phyloP scores from a whole-genome alignment of 305 asterid genomes.

The Fraxinus greggii region DNA sequence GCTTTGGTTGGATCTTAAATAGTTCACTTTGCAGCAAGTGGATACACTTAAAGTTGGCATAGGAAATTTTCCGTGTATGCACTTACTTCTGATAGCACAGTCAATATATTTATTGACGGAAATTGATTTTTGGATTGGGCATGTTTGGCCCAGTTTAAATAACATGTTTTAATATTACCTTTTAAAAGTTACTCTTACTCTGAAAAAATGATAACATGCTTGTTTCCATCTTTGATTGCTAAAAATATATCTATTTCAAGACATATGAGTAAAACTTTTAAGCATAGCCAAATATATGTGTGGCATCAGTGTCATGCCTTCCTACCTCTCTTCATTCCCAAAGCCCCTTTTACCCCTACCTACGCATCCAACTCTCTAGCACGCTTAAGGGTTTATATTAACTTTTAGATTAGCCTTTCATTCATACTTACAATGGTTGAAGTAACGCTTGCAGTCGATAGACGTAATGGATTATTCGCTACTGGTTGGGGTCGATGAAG shows the following conservation, averaged over 20 bases:
- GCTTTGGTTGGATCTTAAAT: not conserved
- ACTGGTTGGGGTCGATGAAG: constrained; percentile 69
- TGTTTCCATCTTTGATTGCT: not conserved
- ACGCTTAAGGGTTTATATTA: not conserved
- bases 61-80: not conserved
- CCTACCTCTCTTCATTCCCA: not conserved
- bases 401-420: not conserved
- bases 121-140: not conserved
- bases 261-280: not conserved
- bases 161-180: not conserved
- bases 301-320: not conserved
- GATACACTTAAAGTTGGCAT: not conserved
- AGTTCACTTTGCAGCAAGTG: not conserved
- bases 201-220: not conserved
- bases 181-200: not conserved
- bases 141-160: not conserved
- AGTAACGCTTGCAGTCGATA: constrained; percentile 46
- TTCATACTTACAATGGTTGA: not conserved
- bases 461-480: constrained; percentile 80
- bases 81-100: not conserved
- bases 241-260: not conserved
- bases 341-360: not conserved
- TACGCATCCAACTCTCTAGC: not conserved
- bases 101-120: not conserved
- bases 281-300: not conserved